Evolutionary conservation across 1,284 basidiomycete species (phyloP).

Genomic region (Takashimella tepidaria): DNA sequence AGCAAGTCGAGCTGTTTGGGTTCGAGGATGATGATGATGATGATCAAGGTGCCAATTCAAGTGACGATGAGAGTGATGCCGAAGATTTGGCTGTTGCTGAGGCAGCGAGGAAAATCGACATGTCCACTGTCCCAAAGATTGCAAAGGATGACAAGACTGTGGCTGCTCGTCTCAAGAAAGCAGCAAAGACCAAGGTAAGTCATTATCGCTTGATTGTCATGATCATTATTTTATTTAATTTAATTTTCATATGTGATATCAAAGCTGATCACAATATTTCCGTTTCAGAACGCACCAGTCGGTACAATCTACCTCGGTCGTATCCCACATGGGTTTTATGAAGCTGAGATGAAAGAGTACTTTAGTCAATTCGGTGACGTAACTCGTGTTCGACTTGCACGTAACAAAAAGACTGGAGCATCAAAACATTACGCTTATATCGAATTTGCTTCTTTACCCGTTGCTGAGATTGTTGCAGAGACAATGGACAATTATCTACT

Average conservation of each 20-base stretch:
- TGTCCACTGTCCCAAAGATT: conserved; percentile 68
- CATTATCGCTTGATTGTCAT: background rate
- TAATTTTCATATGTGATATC: too few species aligned
- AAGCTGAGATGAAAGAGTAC: conserved; percentile 86
- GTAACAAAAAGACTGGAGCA: conserved; percentile 93
- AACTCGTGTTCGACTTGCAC: conserved; percentile 78
- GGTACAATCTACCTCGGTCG: conserved; percentile 89
- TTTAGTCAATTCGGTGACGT: conserved; percentile 94
- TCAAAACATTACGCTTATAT: conserved; percentile 97
- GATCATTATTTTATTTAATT: conserved; percentile 1
- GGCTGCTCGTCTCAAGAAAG: conserved; percentile 72
- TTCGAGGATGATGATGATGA: conserved; percentile 62
- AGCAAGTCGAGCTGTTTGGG: conserved; percentile 50
- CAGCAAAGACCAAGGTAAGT: conserved; percentile 69
- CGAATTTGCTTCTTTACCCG: conserved; percentile 83
- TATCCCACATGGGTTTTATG: conserved; percentile 95
- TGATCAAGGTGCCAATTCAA: conserved; percentile 64
- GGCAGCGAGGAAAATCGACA: conserved; percentile 53
- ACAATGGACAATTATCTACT: conserved; percentile 99
- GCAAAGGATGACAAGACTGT: conserved; percentile 78
- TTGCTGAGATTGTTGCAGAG: conserved; percentile 92
- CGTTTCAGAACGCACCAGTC: conserved; percentile 38
- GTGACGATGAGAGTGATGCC: conserved; percentile 66
- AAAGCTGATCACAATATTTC: too few species aligned
- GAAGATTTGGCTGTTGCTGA: conserved; percentile 51